Conservation (phyloP, 2,329 filamentous ascomycete genomes). For the Didymella sp. region DNA sequence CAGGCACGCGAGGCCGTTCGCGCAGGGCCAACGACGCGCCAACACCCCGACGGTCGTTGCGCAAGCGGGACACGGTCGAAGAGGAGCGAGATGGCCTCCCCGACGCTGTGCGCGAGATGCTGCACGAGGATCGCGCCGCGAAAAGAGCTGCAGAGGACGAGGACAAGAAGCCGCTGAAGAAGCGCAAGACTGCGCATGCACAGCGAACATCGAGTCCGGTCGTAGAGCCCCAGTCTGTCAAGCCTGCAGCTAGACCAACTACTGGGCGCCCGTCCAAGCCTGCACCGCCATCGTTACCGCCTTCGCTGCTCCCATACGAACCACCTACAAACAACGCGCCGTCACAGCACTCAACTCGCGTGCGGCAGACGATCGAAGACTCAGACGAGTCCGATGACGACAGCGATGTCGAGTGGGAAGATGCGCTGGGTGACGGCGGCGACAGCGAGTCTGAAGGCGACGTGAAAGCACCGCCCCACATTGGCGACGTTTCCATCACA, state of each 20-base stretch:
- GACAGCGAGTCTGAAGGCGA: slow-evolving; percentile 32
- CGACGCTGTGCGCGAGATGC: slow-evolving; percentile 56
- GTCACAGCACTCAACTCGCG: slow-evolving; percentile 33
- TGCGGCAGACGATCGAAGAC: slow-evolving; percentile 50
- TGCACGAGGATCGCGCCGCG: slow-evolving; percentile 50
- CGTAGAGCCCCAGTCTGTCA: not conserved
- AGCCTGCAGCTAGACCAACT: not conserved
- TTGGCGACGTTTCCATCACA: slow-evolving; percentile 52
- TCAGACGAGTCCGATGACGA: slow-evolving; percentile 65
- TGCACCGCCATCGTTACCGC: slow-evolving; percentile 11
- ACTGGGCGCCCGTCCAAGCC: not conserved
- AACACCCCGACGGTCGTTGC: slow-evolving; percentile 35
- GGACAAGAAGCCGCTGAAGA: slow-evolving; percentile 50
- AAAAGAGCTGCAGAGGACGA: slow-evolving; percentile 38
- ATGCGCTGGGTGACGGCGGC: slow-evolving; percentile 48
- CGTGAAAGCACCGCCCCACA: slow-evolving; percentile 39
- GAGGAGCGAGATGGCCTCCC: slow-evolving; percentile 45
- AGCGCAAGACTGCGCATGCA: slow-evolving; percentile 36
- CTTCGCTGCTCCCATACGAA: slow-evolving; percentile 19
- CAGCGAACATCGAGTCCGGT: slow-evolving; percentile 13
- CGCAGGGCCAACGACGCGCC: slow-evolving; percentile 28
- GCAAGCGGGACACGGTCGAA: slow-evolving; percentile 28
- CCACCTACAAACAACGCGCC: slow-evolving; percentile 13
- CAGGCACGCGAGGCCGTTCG: slow-evolving; percentile 32
- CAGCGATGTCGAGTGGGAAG: slow-evolving; percentile 69